Evolutionary conservation across 371 early-diverging fungal genomes (phyloP), one percentile per base, ranked within the genome.

Genomic region (Mucor velutinosus): DNA sequence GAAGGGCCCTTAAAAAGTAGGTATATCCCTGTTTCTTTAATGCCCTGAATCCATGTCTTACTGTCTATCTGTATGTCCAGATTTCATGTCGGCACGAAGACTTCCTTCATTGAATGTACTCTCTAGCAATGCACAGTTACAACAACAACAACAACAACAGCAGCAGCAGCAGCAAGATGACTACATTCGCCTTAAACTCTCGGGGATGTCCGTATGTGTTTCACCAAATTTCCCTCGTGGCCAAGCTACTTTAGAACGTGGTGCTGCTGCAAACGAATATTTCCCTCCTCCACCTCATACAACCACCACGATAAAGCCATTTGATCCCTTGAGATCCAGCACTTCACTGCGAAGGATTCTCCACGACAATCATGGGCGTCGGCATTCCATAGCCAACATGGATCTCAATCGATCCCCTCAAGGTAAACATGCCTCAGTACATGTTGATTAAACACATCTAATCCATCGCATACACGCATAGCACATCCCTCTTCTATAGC

Each of bases 171-270:
- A 64, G 3, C 27, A 39, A 39, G 64, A 64, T 21, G 64, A 64
- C 32, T 55, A 64, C 43, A 57, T 64, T 64, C 56, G 64, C 43
- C 29, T 57, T 43, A 55, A 64, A 45, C 58, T 64, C 43, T 64
- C 64, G 64, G 64, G 64, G 11, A 64, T 64, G 64, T 64, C 64
- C 57, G 58, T 64, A 45, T 53, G 64, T 43, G 58, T 64, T 64
- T 64, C 64, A 57, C 58, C 64, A 64, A 45, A 64, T 32, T 64
- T 58, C 64, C 64, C 58, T 43, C 57, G 58, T 57, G 56, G 30
- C 35, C 41, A 57, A 43, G 30, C 57, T 53, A 63, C 39, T 19
- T 19, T 57, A 64, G 55, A 64, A 64, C 57, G 64, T 57, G 64
- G n/a, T 59, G 17, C 14, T 56, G 15, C 30, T 59, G 33, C 21